phyloP scores from a whole-genome alignment of 2,329 filamentous ascomycete species.

The Colletotrichum melonis region DNA sequence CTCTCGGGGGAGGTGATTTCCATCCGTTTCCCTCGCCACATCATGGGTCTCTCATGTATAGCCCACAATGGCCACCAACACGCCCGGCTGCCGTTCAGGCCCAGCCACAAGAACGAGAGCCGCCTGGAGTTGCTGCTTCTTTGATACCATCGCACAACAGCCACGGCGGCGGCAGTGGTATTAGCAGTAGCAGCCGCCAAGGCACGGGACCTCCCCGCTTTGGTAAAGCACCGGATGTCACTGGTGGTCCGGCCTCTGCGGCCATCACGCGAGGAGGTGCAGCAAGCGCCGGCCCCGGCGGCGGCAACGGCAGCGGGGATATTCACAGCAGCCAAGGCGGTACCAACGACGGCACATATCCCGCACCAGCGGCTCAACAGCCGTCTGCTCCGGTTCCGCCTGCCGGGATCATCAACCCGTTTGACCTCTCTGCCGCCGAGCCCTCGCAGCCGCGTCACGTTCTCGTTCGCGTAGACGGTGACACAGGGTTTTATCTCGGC shows the following conservation, averaged over 20 bases:
- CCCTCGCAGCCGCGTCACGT: slow-evolving; percentile 27
- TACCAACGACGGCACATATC: slow-evolving; percentile 1
- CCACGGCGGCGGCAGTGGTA: not conserved
- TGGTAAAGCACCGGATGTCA: not conserved
- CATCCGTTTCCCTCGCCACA: slow-evolving; percentile 23
- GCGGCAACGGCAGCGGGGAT: not conserved
- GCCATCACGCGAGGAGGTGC: not conserved
- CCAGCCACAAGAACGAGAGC: slow-evolving; percentile 17
- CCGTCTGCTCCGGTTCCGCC: not conserved
- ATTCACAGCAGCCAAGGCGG: not conserved
- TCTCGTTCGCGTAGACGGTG: slow-evolving; percentile 29
- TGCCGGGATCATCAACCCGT: slow-evolving; percentile 23
- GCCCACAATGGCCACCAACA: slow-evolving; percentile 31
- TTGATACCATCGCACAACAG: slow-evolving; percentile 7
- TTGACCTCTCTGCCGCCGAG: slow-evolving; percentile 21
- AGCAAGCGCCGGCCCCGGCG: not conserved
- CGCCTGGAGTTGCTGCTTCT: not conserved
- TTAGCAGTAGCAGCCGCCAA: not conserved
- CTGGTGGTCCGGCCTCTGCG: not conserved
- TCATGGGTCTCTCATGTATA: slow-evolving; percentile 33
- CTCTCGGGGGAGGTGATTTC: slow-evolving; percentile 28
- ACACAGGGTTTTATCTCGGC: slow-evolving; percentile 20
- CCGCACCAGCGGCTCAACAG: not conserved
- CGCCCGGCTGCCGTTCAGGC: slow-evolving; percentile 18
- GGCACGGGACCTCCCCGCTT: not conserved